Percentiles rank a stretch among this genome's conserved stretches.
phyloP scores from a whole-genome alignment of 2,329 filamentous ascomycete species.

The Chrysoporthe deuterocubensis region DNA sequence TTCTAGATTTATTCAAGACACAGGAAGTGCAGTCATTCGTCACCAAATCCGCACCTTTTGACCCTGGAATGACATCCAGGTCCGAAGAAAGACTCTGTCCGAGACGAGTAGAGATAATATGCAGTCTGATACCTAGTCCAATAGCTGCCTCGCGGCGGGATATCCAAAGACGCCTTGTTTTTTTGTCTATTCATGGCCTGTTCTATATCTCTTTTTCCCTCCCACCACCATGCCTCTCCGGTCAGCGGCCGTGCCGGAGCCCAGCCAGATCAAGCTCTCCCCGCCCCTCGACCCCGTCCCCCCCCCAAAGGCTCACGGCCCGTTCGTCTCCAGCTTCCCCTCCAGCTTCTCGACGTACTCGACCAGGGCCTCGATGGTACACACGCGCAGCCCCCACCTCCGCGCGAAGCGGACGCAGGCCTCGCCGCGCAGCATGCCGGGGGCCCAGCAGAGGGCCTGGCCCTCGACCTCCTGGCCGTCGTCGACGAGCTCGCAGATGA shows the following conservation, averaged over 20 bases:
- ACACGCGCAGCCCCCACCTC: slow-evolving; percentile 87
- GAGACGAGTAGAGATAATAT: not conserved
- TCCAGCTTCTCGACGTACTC: slow-evolving; percentile 77
- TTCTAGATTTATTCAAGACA: not conserved
- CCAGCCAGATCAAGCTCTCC: not conserved
- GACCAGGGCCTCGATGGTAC: slow-evolving; percentile 92
- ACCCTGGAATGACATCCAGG: not conserved
- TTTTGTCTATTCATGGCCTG: not conserved
- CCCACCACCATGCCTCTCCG: not conserved
- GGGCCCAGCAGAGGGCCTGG: slow-evolving; percentile 64
- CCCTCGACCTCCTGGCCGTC: slow-evolving; percentile 77
- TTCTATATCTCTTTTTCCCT: not conserved
- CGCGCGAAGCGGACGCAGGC: slow-evolving; percentile 86
- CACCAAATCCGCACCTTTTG: not conserved
- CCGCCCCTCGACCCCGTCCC: not conserved
- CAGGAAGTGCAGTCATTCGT: not conserved
- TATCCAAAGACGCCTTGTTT: not conserved
- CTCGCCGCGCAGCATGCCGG: slow-evolving; percentile 92
- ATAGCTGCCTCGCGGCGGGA: slow-evolving; percentile 25
- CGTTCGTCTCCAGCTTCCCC: slow-evolving; percentile 58
- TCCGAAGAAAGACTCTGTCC: not conserved
- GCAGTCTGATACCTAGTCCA: not conserved
- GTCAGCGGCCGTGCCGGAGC: not conserved
- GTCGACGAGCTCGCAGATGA: slow-evolving; percentile 90
- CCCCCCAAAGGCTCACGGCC: slow-evolving; percentile 32